phyloP scores from a whole-genome alignment of 2,329 filamentous ascomycete genomes.

The Daldinia sp. region DNA sequence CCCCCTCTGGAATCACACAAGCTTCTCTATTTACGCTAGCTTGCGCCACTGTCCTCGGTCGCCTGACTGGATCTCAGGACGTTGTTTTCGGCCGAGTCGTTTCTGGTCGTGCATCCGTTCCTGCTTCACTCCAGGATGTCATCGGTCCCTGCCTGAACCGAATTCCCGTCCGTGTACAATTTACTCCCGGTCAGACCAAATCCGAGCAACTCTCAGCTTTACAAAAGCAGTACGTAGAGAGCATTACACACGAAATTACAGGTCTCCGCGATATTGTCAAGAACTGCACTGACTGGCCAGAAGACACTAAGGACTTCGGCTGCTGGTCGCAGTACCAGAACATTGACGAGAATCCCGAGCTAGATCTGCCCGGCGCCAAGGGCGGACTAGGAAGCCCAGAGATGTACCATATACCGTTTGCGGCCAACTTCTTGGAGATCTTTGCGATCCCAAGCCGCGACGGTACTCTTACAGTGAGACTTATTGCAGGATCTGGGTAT shows the following conservation, averaged over 20 bases:
- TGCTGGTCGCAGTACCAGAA: constrained; percentile 21
- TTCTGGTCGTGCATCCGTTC: constrained; percentile 15
- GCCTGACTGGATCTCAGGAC: constrained; percentile 11
- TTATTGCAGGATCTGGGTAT: constrained; percentile 3
- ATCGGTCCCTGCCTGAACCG: constrained; percentile 19
- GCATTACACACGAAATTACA: neutral
- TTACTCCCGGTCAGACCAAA: neutral
- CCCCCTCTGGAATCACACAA: constrained; percentile 2
- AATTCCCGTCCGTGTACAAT: constrained; percentile 10
- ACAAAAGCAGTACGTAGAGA: neutral
- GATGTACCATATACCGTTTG: constrained; percentile 6
- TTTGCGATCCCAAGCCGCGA: constrained; percentile 1
- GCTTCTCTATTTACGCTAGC: constrained; percentile 16
- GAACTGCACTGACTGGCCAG: constrained; percentile 18
- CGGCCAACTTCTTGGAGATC: constrained; percentile 3
- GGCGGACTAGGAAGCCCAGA: neutral
- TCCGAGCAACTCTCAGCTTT: neutral
- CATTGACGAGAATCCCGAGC: constrained; percentile 8
- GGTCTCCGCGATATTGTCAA: constrained; percentile 14
- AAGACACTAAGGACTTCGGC: constrained; percentile 12
- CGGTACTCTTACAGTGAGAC: constrained; percentile 1
- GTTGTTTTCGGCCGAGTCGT: constrained; percentile 19
- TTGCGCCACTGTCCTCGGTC: constrained; percentile 12
- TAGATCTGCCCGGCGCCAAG: neutral
- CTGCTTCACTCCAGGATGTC: constrained; percentile 6